Base-by-base conservation (phyloP, 2,329 filamentous ascomycete genomes). In the Aspergillus sp. region DNA sequence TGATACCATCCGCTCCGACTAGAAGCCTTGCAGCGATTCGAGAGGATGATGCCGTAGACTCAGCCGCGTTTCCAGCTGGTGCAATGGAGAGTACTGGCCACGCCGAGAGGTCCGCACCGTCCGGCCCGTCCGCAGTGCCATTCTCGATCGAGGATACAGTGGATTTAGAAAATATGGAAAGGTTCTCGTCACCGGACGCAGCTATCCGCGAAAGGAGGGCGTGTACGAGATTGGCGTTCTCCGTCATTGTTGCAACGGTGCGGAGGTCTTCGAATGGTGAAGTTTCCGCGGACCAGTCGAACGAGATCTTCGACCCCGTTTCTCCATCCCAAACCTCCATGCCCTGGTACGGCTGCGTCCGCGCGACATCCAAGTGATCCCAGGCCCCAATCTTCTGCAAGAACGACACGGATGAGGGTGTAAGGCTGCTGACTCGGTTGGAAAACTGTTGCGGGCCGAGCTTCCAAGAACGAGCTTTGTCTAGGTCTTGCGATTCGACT, bases 271-370 rank as follows among this genome's bases (percentile, higher is more conserved):
- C 75, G 66, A 77, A 75, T 46, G 76, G 71, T 48, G 75, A 72
- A 21, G 67, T 75, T 55, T 81, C 79, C 39, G 78, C 72, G 5
- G 77, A 77, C 88, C 88, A 90, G 76, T 95, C 90, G 74, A 99
- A 99, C 65, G 91, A 89, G 72, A 99, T 95, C 66, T 88, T 86
- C 37, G 92, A 90, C 58, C 87, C 92, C 41, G 90, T 90, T 56
- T 96, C 86, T 61, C 93, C 96, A 73, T 99, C 95, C 95, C 96
- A 99, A 33, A 98, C 95, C 73, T 96, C 90, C 95, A 99, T 99
- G 67, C 93, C 90, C 59, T 96, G 88, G 74, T 97, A 99, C 1
- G 87, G 84, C 77, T 97, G 93, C 35, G 95, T 85, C 33, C 95
- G 86, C 6, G 85, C 80, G 43, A 81, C 78, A 64, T 90, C 83